Evolutionary conservation across 768 basidiomycete genomes (phyloP), one percentile per base, ranked within the genome.

Genomic region (Kwoniella bestiolae): DNA sequence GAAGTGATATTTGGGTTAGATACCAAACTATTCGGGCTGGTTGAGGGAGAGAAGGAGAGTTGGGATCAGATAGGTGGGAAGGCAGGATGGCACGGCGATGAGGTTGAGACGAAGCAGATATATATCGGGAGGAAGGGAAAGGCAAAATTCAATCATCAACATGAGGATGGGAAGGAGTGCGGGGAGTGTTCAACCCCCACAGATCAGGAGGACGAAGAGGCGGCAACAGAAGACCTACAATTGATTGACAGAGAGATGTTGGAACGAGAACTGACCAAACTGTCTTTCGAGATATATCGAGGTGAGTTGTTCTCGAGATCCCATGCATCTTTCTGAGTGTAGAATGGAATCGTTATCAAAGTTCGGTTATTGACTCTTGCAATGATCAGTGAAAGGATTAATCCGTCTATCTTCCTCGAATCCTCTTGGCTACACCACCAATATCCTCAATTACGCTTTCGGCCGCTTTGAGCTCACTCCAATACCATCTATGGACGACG

Each of bases 391-490:
- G 34, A 97, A 97, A 76, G 94, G 94, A 18, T 92, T 93, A 73
- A 84, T 94, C 25, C 85, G 85, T 41, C 78, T 91, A 5, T 69
- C 69, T 26, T 69, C 74, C 2, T 79, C 78, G 26, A 79, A 78
- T 21, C 80, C 32, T 18, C 57, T 59, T 53, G 35, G 35, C 49
- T 26, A 46, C 59, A 21, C 38, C 21, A 85, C 75, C 46, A 46
- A 74, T 63, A 75, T 77, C 59, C 52, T 95, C 64, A 97, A 97
- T 77, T 97, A 92, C 92, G 93, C 94, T 6, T 97, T 96, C 82
- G 91, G 91, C 14, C 86, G 94, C 44, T 88, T 86, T 76, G 91
- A 93, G 28, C 81, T 89, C 44, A 85, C 88, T 11, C 83, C 79
- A 3, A 71, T 79, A 31, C 72, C 72, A 1, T 44, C 66, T 14